Conservation (phyloP, 352 stramenopile genomes). For the Thraustochytrium striatum region DNA sequence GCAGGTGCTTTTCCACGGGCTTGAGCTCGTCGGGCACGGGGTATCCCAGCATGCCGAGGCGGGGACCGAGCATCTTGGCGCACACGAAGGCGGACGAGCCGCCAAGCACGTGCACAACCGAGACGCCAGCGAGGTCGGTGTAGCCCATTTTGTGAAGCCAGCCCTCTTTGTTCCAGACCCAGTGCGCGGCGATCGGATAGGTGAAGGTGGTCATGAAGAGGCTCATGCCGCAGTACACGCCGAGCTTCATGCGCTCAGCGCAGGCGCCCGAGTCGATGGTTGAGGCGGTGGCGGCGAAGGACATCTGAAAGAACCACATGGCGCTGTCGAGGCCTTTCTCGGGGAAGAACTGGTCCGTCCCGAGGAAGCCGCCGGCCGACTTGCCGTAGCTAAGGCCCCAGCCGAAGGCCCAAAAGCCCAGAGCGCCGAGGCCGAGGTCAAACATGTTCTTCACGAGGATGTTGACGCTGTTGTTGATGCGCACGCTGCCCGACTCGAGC, state of each 20-base stretch:
- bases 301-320: conserved; percentile 62
- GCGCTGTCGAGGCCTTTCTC: conserved; percentile 50
- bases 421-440: conserved; percentile 60
- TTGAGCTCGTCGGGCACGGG: background rate
- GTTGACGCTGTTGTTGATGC: conserved; percentile 67
- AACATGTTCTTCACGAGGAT: conserved; percentile 66
- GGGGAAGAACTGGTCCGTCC: conserved; percentile 56
- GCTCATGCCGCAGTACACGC: conserved; percentile 60
- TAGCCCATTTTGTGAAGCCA: conserved; percentile 36
- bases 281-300: conserved; percentile 57
- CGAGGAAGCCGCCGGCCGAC: conserved; percentile 34
- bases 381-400: conserved; percentile 64
- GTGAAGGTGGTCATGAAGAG: conserved; percentile 58
- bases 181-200: conserved; percentile 61
- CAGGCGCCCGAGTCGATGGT: conserved; percentile 61
- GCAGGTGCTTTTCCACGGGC: conserved; percentile 21
- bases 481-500: conserved; percentile 61
- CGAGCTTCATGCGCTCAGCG: conserved; percentile 60
- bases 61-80: conserved; percentile 41
- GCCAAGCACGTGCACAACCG: conserved; percentile 40
- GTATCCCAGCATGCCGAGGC: conserved; percentile 25
- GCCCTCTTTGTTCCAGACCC: conserved; percentile 42
- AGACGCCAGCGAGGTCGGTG: conserved; percentile 42
- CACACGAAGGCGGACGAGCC: conserved; percentile 26
- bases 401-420: conserved; percentile 59